Evolutionary conservation across 805 yeast genomes (phyloP).

Genomic region (Kluyveromyces wickerhamii): DNA sequence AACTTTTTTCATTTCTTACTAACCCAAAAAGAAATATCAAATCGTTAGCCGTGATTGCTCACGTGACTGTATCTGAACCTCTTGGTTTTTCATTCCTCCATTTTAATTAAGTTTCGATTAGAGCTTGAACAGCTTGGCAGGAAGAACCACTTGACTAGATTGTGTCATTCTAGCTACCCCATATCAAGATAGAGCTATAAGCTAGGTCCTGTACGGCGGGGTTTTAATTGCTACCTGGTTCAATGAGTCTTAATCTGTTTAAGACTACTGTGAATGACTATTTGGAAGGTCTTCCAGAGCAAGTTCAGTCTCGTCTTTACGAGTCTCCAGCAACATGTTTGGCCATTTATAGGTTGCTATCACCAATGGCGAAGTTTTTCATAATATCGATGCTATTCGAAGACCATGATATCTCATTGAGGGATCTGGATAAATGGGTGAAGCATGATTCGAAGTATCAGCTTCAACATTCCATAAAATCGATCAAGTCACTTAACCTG

Average conservation of each 20-base stretch:
- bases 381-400: constrained; percentile 81
- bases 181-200: too few relatives aligned
- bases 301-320: constrained; percentile 75
- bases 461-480: constrained; percentile 68
- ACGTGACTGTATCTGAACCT: too few relatives aligned
- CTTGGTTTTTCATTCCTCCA: too few relatives aligned
- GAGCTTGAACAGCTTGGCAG: too few relatives aligned
- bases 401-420: constrained; percentile 59
- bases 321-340: constrained; percentile 90
- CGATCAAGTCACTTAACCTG: constrained; percentile 68
- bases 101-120: too few relatives aligned
- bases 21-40: too few relatives aligned
- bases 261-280: constrained; percentile 79
- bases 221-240: background rate
- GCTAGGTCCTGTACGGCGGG: too few relatives aligned
- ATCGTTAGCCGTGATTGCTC: too few relatives aligned
- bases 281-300: constrained; percentile 80
- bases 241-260: constrained; percentile 34
- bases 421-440: constrained; percentile 71
- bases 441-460: constrained; percentile 44
- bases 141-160: too few relatives aligned
- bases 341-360: constrained; percentile 83
- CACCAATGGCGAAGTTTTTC: constrained; percentile 82
- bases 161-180: too few relatives aligned
- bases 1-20: too few relatives aligned